Base-by-base conservation (phyloP, 1,284 basidiomycete genomes). In the Gymnopus androsaceus region DNA sequence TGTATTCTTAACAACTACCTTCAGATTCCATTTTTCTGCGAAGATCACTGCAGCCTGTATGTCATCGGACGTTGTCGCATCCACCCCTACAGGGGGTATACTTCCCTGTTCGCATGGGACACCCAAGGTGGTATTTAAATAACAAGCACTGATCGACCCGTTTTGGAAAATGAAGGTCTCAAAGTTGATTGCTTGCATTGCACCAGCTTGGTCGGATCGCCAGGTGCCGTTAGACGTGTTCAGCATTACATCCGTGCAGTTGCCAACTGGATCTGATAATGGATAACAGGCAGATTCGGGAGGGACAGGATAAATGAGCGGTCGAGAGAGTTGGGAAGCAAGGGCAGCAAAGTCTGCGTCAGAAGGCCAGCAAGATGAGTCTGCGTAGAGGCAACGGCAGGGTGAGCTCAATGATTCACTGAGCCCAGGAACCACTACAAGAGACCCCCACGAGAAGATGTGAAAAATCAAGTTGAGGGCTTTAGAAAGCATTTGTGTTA, bases 1-100 rank as follows among this genome's bases (percentile, higher is more conserved):
- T 1, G 78, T 80, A 54, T 76, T 78, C 64, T 80, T 82, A 17
- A 81, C 66, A 1, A 75, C 75, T 1, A 80, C 56, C 3, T 72
- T 72, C 19, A 81, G 63, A 57, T 75, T 73, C 54, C 77, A 65
- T 27, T 68, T 55, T 4, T 57, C 67, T 0, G 74, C 75, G 60
- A 79, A 78, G 21, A 64, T 64, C 19, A 79, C 70, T 4, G 75
- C 75, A 21, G 69, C 72, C 59, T 76, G 71, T 4, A 81, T 61
- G 56, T 76, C 75, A n/a, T n/a, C n/a, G n/a, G n/a, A n/a, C n/a
- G n/a, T n/a, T n/a, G n/a, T 17, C n/a, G n/a, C n/a, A n/a, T n/a
- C n/a, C n/a, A n/a, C n/a, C n/a, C n/a, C n/a, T n/a, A 74, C 62
- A 4, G 72, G 69, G 6, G 79, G 73, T 1, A 81, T 70, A 37